Evolutionary conservation across 345 rosid species (phyloP).

Genomic region (Theobroma cacao): DNA sequence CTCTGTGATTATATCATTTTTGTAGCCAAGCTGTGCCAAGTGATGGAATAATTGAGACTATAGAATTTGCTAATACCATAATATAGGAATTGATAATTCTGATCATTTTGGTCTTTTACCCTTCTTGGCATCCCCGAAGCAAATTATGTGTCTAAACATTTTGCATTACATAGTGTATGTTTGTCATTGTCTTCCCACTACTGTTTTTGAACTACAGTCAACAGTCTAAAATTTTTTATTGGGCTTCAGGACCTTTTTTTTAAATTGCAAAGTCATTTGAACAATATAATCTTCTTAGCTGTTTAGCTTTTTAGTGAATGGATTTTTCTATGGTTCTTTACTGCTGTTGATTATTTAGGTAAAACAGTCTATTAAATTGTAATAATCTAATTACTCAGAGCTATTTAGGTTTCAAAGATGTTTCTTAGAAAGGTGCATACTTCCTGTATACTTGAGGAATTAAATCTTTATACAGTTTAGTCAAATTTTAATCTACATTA

Average conservation of each 20-base stretch:
- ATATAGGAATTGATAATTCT: not conserved
- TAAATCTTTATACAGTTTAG: not conserved
- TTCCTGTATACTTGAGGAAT: not conserved
- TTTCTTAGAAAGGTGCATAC: not conserved
- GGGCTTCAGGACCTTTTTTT: not conserved
- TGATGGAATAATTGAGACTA: not conserved
- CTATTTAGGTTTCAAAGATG: not conserved
- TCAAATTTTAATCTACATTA: too few species aligned
- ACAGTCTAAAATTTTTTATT: not conserved
- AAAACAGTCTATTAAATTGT: not conserved
- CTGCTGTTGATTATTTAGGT: not conserved
- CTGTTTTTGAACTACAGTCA: not conserved
- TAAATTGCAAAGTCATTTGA: not conserved
- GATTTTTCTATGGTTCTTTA: not conserved
- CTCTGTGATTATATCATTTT: not conserved
- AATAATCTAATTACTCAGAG: not conserved
- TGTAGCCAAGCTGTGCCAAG: not conserved
- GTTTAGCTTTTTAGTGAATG: not conserved
- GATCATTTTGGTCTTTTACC: not conserved
- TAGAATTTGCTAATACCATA: not conserved
- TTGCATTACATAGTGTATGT: not conserved
- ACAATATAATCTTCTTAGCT: not conserved
- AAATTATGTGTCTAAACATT: not conserved
- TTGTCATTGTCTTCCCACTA: not conserved
- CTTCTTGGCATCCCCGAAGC: not conserved